Base-by-base conservation (phyloP, 2,329 filamentous ascomycete species). In the Meredithiella fracta region DNA sequence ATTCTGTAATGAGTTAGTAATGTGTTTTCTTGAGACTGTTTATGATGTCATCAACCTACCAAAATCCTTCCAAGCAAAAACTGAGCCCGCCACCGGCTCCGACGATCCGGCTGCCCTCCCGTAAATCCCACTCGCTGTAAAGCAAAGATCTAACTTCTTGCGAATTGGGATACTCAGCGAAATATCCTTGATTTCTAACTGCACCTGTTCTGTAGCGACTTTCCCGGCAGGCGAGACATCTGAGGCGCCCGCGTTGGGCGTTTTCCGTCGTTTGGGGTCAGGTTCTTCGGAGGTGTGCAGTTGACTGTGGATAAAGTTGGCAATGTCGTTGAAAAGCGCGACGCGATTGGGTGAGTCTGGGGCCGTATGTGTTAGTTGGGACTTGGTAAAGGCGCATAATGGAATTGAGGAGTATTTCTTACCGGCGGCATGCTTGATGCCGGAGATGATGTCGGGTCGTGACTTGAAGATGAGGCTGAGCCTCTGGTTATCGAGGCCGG, bases 111-210 rank as follows among this genome's bases (percentile, higher is more conserved):
- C 69, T 1, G 70, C 68, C 37, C 75, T 72, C 14, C 78, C 79
- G 60, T 82, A 83, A 34, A 83, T 62, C 60, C 78, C 76, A 59
- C 73, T 72, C 4, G 72, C 67, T 1, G 80, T 84, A 60, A 84
- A 76, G 65, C 77, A 80, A 7, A 85, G 65, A 60, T 80, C 78
- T 61, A 79, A 79, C 66, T 84, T 85, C 67, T 85, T 85, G 60
- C 82, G 72, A 67, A 81, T 78, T 0, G 82, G 82, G 3, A 83
- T 72, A 0, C 79, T 77, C n/a, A 84, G 72, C 0, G 80, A 84
- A 20, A 85, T 79, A 47, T 83, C 81, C 65, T 80, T 81, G 58
- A 84, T 71, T 60, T 77, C 76, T 17, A 83, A 69, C 25, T 82
- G 66, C 0, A 82, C 67, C 5, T 70, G 62, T 61, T 82, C 78